Base-by-base conservation (phyloP, 2,329 filamentous ascomycete species). In the Neopestalotiopsis clavispora region DNA sequence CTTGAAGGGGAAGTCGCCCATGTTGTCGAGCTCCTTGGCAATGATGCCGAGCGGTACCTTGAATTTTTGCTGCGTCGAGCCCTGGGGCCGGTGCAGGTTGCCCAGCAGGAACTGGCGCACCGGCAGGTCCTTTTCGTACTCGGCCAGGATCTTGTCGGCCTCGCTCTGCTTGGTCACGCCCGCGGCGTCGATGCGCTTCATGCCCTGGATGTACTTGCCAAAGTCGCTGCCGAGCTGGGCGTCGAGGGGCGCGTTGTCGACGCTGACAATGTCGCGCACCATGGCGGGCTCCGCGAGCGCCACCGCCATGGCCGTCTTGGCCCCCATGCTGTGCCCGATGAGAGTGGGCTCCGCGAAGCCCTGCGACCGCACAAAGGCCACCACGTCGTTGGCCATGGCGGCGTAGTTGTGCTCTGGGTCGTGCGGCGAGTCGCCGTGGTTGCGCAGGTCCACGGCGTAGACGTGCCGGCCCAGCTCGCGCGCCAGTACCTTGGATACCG, bases 321-420 rank as follows among this genome's bases (percentile, higher is more conserved):
- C 95, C 71, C 96, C 95, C 95, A 98, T 98, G 1, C 94, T 97
- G 81, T 98, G 96, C 0, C 95, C 95, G 75, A 98, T 96, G 34
- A 98, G 82, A 0, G 92, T 94, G 1, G 91, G 85, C 34, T 92
- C 84, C 59, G 86, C 83, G n/a, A 98, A 82, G 3, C 85, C 83
- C 78, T 97, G 91, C 67, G 92, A 83, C 4, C 85, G 75, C 68
- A 98, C 91, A 79, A 98, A 98, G 59, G 87, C 84, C 67, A 91
- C 89, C 12, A 98, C 90, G 75, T 98, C 95, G 72, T 91, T 88
- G 4, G 95, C 94, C 88, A 98, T 94, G 59, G 89, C 86, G 1
- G 82, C 79, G 80, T 98, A 98, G 82, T 95, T 91, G 80, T 98
- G 96, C 1, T 84, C 84, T 0, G 85, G 82, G 65, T 90, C 80